Evolutionary conservation across 2,329 filamentous ascomycete genomes (phyloP).

Genomic region (Passalora sequoiae): DNA sequence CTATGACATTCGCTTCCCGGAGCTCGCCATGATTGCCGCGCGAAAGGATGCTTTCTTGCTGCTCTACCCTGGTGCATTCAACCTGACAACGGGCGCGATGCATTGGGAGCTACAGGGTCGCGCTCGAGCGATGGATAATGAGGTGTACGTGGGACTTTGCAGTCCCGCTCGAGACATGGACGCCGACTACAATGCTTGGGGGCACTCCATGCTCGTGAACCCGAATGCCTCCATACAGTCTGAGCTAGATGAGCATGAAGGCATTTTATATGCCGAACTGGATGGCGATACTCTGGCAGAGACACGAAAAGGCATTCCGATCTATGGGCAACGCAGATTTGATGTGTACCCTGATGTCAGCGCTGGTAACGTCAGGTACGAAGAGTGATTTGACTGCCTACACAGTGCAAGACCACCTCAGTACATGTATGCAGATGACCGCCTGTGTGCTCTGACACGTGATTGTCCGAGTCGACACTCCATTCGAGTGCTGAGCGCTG

Average conservation of each 20-base stretch:
- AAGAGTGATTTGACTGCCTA: conserved; percentile 29
- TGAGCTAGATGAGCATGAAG: conserved; percentile 73
- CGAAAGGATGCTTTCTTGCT: conserved; percentile 81
- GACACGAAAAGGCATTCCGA: conserved; percentile 75
- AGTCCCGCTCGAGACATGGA: conserved; percentile 76
- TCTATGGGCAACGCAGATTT: conserved; percentile 79
- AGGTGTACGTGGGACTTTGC: conserved; percentile 88
- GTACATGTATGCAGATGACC: too few relatives aligned
- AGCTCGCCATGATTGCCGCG: conserved; percentile 83
- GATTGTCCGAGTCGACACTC: too few relatives aligned
- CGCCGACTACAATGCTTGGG: conserved; percentile 82
- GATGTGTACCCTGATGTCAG: conserved; percentile 94
- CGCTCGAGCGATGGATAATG: conserved; percentile 85
- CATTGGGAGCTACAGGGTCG: conserved; percentile 85
- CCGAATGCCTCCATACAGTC: conserved; percentile 78
- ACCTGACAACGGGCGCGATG: conserved; percentile 82
- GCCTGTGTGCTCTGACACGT: too few relatives aligned
- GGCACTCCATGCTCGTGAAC: conserved; percentile 82
- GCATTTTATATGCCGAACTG: conserved; percentile 69
- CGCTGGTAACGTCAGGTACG: conserved; percentile 44
- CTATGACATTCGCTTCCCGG: conserved; percentile 96
- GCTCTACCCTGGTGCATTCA: conserved; percentile 95
- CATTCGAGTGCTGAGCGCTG: too few relatives aligned
- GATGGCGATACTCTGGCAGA: conserved; percentile 64
- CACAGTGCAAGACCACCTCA: too few relatives aligned